Conservation (phyloP, 805 yeast genomes). For the Candida xiaguanensis region DNA sequence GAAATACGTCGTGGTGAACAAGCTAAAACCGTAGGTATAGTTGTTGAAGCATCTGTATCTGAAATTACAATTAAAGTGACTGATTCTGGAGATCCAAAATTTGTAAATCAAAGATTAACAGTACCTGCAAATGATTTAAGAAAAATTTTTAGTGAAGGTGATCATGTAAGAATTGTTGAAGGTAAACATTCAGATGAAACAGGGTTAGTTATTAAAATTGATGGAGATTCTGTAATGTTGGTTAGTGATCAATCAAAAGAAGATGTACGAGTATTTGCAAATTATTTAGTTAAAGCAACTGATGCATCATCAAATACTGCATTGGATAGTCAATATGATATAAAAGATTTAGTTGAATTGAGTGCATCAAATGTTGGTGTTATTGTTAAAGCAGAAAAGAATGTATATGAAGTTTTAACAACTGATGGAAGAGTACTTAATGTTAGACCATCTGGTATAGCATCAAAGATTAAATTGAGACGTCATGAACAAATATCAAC, state of each 20-base stretch:
- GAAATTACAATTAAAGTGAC: constrained; percentile 51
- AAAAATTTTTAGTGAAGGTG: constrained; percentile 86
- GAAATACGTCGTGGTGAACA: constrained; percentile 93
- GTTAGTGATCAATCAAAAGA: constrained; percentile 84
- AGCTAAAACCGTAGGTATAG: constrained; percentile 80
- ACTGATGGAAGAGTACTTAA: constrained; percentile 75
- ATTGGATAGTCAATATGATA: constrained; percentile 74
- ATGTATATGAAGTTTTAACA: constrained; percentile 71
- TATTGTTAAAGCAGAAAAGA: constrained; percentile 85
- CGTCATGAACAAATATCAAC: constrained; percentile 78
- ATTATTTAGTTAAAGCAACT: constrained; percentile 86
- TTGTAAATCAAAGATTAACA: constrained; percentile 61
- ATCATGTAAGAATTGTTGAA: constrained; percentile 86
- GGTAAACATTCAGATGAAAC: constrained; percentile 94
- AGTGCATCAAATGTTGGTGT: constrained; percentile 86
- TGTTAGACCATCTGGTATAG: constrained; percentile 77
- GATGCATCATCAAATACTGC: constrained; percentile 61
- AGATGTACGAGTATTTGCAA: constrained; percentile 90
- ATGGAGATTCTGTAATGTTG: constrained; percentile 82
- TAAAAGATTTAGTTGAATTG: constrained; percentile 86
- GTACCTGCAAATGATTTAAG: constrained; percentile 80
- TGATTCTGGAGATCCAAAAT: constrained; percentile 53
- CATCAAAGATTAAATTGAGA: constrained; percentile 64
- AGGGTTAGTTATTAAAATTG: constrained; percentile 83
- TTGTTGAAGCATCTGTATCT: constrained; percentile 57